Evolutionary conservation across 2,329 filamentous ascomycete genomes (phyloP), one percentile per base, ranked within the genome.

Genomic region (Neopestalotiopsis rosae): DNA sequence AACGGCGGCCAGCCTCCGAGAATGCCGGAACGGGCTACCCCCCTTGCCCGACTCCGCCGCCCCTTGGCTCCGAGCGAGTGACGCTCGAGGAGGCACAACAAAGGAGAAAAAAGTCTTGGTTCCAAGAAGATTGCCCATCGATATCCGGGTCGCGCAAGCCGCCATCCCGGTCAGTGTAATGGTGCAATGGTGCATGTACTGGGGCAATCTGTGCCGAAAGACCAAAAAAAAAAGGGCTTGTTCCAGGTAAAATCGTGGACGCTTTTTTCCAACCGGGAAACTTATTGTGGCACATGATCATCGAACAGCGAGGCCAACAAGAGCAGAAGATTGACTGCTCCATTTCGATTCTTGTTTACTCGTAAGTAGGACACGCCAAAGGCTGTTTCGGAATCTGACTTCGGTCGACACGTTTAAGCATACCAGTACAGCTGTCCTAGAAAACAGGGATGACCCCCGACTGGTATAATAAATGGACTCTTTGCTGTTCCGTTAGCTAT

Each of bases 1-100:
- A 38, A 65, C 62, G 62, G 62, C 40, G 62, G 17, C 32, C 38
- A 52, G 45, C 38, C 67, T 52, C 61, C 61, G 61, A 24, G 61
- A 52, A 28, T 40, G 58, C 20, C 58, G 12, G 52, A 52, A 52
- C 45, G 45, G 45, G 45, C 14, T 28, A 28, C 24, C 24, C 24
- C 45, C 45, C 45, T 17, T 52, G 45, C 45, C 45, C 45, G 45
- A 52, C 17, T 20, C n/a, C 17, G 24, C 24, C 24, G 24, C 20
- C 45, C 45, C 45, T 20, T 52, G 45, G 45, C 45, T 24, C 45
- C 45, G 45, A 52, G 20, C 45, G 24, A 52, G 20, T 10, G 20
- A 52, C n/a, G 24, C 45, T 52, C n/a, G 45, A 28, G n/a, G 45
- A 52, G 45, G 10, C 45, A 52, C 45, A 52, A 28, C 24, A 28